phyloP scores from a whole-genome alignment of 331 rosid genomes.

The Cydonia oblonga region DNA sequence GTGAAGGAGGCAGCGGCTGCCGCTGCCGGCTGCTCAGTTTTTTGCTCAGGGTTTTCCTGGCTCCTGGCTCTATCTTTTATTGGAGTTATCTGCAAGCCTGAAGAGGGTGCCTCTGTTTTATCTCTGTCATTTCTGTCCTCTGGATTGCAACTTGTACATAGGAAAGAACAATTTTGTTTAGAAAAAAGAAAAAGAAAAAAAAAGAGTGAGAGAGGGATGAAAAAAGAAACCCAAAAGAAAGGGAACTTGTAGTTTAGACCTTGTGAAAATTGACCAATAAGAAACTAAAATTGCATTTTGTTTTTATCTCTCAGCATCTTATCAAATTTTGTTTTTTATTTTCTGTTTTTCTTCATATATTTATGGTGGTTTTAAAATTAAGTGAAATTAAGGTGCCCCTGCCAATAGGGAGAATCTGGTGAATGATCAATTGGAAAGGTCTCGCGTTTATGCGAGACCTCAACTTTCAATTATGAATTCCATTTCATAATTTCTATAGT shows the following conservation, averaged over 20 bases:
- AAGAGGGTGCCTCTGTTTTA: constrained; percentile 28
- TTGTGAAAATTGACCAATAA: constrained; percentile 54
- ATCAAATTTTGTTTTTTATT: not conserved
- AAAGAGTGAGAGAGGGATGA: not conserved
- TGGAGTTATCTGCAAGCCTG: constrained; percentile 35
- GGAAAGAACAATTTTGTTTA: constrained; percentile 12
- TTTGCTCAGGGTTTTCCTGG: constrained; percentile 23
- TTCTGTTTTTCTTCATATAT: not conserved
- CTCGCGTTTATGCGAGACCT: too few relatives aligned
- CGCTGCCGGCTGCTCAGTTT: constrained; percentile 43
- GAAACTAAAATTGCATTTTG: constrained; percentile 25
- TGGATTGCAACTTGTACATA: constrained; percentile 53
- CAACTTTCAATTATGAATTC: too few relatives aligned
- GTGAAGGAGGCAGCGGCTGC: not conserved
- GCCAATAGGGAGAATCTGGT: not conserved
- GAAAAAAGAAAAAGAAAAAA: not conserved
- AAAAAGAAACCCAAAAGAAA: not conserved
- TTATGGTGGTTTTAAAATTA: not conserved
- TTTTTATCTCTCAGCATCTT: not conserved
- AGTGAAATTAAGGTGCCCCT: not conserved
- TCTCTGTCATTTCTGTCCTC: constrained; percentile 18
- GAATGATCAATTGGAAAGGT: not conserved
- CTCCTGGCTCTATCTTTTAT: constrained; percentile 16
- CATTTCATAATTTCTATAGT: too few relatives aligned
- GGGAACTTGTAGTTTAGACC: constrained; percentile 35